Evolutionary conservation across 2,329 filamentous ascomycete species (phyloP).

Genomic region (Pseudogymnoascus destructans): DNA sequence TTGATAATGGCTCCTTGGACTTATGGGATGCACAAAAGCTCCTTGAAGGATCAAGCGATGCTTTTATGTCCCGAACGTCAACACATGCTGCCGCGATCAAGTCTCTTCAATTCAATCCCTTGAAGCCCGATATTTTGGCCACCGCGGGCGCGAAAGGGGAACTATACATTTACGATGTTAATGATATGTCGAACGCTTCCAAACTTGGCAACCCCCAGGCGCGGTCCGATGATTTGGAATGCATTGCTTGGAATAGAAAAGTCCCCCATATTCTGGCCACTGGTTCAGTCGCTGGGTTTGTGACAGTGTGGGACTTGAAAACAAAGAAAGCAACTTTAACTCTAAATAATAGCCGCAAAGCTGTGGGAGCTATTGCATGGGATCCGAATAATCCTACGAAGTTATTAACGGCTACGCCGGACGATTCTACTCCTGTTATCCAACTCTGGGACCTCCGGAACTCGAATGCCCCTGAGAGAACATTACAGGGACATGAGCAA

Average conservation of each 20-base stretch:
- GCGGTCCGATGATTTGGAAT: slow-evolving; percentile 88
- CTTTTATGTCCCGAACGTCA: slow-evolving; percentile 71
- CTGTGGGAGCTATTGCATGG: slow-evolving; percentile 93
- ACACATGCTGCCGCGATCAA: slow-evolving; percentile 93
- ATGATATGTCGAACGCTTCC: slow-evolving; percentile 79
- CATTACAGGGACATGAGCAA: slow-evolving; percentile 82
- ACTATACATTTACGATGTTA: slow-evolving; percentile 88
- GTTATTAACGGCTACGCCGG: slow-evolving; percentile 80
- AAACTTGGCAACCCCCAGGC: slow-evolving; percentile 77
- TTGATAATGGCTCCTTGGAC: slow-evolving; percentile 88
- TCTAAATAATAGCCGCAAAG: slow-evolving; percentile 83
- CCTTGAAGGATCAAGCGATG: slow-evolving; percentile 46
- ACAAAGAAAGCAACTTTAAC: slow-evolving; percentile 95
- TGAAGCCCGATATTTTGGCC: slow-evolving; percentile 79
- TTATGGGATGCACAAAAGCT: slow-evolving; percentile 79
- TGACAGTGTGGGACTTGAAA: slow-evolving; percentile 97
- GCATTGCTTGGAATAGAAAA: slow-evolving; percentile 96
- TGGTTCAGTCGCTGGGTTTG: slow-evolving; percentile 82
- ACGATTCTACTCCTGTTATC: slow-evolving; percentile 79
- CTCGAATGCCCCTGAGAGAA: slow-evolving; percentile 84
- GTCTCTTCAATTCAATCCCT: slow-evolving; percentile 89
- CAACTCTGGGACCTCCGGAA: slow-evolving; percentile 92
- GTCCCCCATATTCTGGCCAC: slow-evolving; percentile 93
- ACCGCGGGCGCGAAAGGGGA: slow-evolving; percentile 92
- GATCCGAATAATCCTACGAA: slow-evolving; percentile 92